These are phyloP conservation scores for Eucalyptus cloeziana DNA, from an alignment of 345 rosid genomes.

Conservation along the genomic window DNA sequence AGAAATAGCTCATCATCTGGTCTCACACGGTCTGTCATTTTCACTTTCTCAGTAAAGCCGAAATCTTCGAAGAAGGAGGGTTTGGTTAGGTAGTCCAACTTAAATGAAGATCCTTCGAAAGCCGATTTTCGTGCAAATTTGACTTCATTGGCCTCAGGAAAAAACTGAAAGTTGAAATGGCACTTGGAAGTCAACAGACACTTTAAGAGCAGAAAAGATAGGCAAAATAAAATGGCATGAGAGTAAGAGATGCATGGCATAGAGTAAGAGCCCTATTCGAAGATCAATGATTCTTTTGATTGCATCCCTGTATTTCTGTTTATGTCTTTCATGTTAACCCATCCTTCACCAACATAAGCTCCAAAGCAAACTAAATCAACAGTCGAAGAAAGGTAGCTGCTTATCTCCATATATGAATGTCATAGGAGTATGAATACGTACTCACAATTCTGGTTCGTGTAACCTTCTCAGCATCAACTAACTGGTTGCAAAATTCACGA, in stretches of 20 bases:
- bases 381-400: not conserved
- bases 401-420: not conserved
- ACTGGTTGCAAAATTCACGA: conserved; percentile 70
- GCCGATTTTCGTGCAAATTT: conserved; percentile 53
- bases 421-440: not conserved
- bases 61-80: conserved; percentile 87
- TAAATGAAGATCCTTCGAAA: conserved; percentile 76
- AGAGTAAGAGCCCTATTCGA: not conserved
- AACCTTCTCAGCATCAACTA: conserved; percentile 48
- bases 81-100: conserved; percentile 81
- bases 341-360: not conserved
- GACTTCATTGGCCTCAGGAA: conserved; percentile 91
- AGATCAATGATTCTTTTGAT: not conserved
- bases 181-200: not conserved
- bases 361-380: not conserved
- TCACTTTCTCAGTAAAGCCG: conserved; percentile 69
- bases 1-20: conserved; percentile 68
- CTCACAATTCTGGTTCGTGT: conserved; percentile 71
- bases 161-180: conserved; percentile 42
- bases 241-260: not conserved
- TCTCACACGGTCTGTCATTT: conserved; percentile 80
- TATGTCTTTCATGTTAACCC: not conserved
- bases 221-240: not conserved
- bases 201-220: not conserved
- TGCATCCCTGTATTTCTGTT: not conserved